Percentiles rank a stretch among this genome's conserved stretches.
phyloP scores from a whole-genome alignment of 169 alveolate genomes.

The Plasmodium falciparum region DNA sequence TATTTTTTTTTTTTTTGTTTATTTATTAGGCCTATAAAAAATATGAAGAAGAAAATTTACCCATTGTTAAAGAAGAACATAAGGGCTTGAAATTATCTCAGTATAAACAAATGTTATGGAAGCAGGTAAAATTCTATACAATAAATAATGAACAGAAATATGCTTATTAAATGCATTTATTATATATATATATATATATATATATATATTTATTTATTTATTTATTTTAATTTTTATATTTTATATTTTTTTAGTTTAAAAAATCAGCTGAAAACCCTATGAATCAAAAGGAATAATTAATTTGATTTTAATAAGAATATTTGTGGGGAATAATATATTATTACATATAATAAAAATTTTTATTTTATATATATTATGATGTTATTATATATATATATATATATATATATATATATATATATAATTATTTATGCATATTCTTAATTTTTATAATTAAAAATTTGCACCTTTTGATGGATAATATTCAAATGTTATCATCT shows the following conservation, averaged over 20 bases:
- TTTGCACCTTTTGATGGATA: no score
- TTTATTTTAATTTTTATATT: background rate
- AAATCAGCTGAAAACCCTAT: conserved; percentile 69
- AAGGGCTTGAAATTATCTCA: conserved; percentile 85
- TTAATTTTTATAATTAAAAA: no score
- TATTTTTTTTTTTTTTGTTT: background rate
- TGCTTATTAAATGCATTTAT: no score
- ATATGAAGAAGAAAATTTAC: conserved; percentile 83
- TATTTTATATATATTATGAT: background rate
- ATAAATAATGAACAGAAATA: no score
- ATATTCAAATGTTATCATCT: no score
- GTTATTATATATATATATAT: background rate
- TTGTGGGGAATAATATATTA: conserved; percentile 5
- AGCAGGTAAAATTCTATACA: conserved; percentile 71
- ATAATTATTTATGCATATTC: no score
- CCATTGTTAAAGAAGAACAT: conserved; percentile 82
- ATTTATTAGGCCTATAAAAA: conserved; percentile 81
- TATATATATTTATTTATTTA: no score
- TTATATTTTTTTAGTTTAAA: conserved; percentile 36
- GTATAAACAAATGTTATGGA: conserved; percentile 85
- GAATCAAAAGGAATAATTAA: conserved; percentile 50
- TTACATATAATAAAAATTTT: background rate
- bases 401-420: background rate
- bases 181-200: no score
- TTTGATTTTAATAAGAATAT: background rate